Base-by-base conservation (phyloP, 129 eudicot genomes). In the Pulicaria dysenterica region DNA sequence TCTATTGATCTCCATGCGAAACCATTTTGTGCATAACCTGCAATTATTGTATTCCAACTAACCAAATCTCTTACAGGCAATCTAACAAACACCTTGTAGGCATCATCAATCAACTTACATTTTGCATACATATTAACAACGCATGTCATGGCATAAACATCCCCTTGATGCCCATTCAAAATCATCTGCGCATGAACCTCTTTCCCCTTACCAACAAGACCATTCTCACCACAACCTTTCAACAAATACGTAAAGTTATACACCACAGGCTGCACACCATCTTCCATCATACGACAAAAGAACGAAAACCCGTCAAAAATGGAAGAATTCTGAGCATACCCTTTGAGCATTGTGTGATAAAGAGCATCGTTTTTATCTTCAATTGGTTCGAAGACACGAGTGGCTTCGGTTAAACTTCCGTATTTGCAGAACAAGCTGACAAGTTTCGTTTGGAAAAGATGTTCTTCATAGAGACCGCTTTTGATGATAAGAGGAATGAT, bases 311-410 rank as follows among this genome's bases (percentile, higher is more conserved):
- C 91, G 71, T 77, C 64, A 24, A 39, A 74, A 17, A 88, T 42
- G 44, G 62, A 40, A 3, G 73, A 70, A 48, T 70, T 47, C 13
- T 59, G 89, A 31, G 90, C 91, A 44, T 82, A 81, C 65, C 96
- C 99, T 80, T 95, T 95, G 37, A 95, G 87, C 85, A 95, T 73
- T 1, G 97, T 95, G 74, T 90, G 97, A 34, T 95, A 95, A 34
- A 90, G 82, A 8, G 82, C 84, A 50, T 95, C 94, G 11, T 79
- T 62, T 67, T 90, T 90, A 12, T 78, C 57, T 9, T 86, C 78
- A 41, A 88, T 76, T 45, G 85, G 86, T 13, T 95, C 88, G 60
- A 95, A 90, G 67, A 95, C 91, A 58, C 89, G 96, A 70, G 81
- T 67, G 64, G 99, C 97, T 72, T 88, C 93, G 17, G 50, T 15